phyloP scores from a whole-genome alignment of 306 rosid species.

The Heteromeles arbutifolia region DNA sequence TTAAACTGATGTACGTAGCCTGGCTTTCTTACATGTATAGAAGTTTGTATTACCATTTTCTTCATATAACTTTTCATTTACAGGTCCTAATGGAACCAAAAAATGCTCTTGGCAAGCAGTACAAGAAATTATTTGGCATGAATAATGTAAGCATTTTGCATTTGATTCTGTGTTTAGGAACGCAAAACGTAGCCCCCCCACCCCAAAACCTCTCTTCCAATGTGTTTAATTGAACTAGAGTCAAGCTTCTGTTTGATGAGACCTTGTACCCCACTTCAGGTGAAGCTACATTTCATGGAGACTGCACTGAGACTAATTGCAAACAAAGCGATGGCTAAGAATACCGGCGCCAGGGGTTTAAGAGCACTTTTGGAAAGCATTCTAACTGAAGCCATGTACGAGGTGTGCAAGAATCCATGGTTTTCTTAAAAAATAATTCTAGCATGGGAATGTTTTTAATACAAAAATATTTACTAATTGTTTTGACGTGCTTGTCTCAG shows the following conservation, averaged over 20 bases:
- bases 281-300: constrained; percentile 68
- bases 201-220: not conserved
- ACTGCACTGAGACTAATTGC: constrained; percentile 72
- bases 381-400: constrained; percentile 90
- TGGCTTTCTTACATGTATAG: not conserved
- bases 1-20: too few species aligned
- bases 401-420: constrained; percentile 37
- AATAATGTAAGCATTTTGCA: constrained; percentile 57
- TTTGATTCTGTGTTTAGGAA: not conserved
- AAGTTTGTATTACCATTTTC: too few species aligned
- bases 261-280: constrained; percentile 34
- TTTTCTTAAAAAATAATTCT: not conserved
- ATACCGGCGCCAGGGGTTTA: constrained; percentile 94
- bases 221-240: not conserved
- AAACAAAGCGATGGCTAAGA: constrained; percentile 80
- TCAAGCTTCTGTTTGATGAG: not conserved
- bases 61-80: constrained; percentile 4
- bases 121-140: constrained; percentile 85
- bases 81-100: constrained; percentile 92
- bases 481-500: constrained; percentile 32
- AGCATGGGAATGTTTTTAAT: not conserved
- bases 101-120: constrained; percentile 93
- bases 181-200: too few species aligned
- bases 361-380: constrained; percentile 77
- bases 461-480: constrained; percentile 2